A percentile compares a stretch with the other conserved stretches of the same genome.
phyloP scores from a whole-genome alignment of 768 basidiomycete species.

The Dioszegia crocea region DNA sequence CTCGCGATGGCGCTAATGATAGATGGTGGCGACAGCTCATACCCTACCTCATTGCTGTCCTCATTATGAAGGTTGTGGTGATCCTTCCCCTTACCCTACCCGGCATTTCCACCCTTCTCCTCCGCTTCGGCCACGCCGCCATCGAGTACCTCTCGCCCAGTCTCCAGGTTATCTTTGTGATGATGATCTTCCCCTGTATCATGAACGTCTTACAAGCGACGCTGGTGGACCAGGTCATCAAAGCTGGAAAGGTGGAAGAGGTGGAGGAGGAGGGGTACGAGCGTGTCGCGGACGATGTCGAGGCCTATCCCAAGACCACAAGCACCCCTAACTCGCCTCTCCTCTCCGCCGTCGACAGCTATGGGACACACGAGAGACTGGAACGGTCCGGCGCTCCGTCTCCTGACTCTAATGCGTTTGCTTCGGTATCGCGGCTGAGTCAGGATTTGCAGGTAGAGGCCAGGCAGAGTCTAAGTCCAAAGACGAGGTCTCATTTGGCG shows the following conservation, averaged over 20 bases:
- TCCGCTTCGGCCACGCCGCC: conserved; percentile 77
- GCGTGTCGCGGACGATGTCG: not conserved
- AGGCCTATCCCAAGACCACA: not conserved
- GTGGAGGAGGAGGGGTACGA: conserved; percentile 6
- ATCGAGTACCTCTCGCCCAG: conserved; percentile 62
- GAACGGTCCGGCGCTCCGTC: conserved; percentile 10
- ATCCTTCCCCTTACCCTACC: conserved; percentile 59
- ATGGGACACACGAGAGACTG: not conserved
- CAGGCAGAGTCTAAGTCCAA: conserved; percentile 21
- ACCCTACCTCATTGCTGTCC: conserved; percentile 74
- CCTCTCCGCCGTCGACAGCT: not conserved
- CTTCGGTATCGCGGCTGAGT: conserved; percentile 9
- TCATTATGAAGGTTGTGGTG: conserved; percentile 89
- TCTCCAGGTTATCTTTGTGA: conserved; percentile 55
- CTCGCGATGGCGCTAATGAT: not conserved
- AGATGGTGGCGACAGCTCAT: conserved; percentile 54
- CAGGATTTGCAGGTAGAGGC: conserved; percentile 17
- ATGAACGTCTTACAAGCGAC: conserved; percentile 70
- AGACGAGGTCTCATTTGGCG: not conserved
- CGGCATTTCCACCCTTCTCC: conserved; percentile 65
- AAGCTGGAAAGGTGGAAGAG: conserved; percentile 29
- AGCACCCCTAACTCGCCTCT: conserved; percentile 4
- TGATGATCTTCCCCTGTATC: conserved; percentile 75
- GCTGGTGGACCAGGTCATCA: conserved; percentile 65
- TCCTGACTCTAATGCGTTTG: not conserved